Conservation (phyloP, 192 early-diverging fungal species). For the Funneliformis geosporum region DNA sequence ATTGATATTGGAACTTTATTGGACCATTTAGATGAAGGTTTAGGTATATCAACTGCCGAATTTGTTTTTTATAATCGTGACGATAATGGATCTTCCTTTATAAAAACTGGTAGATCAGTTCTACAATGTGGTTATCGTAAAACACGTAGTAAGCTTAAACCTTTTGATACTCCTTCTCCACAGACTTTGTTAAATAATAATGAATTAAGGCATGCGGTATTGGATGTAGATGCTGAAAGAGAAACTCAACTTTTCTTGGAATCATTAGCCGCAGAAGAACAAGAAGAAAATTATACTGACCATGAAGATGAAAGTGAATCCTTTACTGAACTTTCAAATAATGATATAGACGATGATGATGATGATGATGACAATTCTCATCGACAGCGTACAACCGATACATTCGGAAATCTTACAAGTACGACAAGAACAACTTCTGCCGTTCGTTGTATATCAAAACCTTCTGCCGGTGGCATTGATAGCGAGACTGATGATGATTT, state of each 20-base stretch:
- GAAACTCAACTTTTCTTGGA: background rate
- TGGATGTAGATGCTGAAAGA: background rate
- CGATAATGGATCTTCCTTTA: background rate
- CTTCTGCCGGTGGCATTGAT: background rate
- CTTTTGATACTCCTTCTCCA: no score
- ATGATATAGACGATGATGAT: background rate
- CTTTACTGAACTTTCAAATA: background rate
- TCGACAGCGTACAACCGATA: background rate
- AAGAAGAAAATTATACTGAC: background rate
- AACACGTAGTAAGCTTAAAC: background rate
- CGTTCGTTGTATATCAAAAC: background rate
- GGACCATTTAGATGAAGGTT: background rate
- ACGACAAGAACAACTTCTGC: background rate
- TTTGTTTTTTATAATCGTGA: background rate
- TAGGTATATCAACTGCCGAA: background rate
- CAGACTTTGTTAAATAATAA: no score
- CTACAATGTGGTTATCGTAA: background rate
- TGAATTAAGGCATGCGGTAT: background rate
- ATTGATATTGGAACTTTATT: background rate
- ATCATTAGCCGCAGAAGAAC: background rate
- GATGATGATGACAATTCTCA: background rate
- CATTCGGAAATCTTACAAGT: background rate
- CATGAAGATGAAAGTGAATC: background rate
- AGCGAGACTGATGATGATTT: background rate
- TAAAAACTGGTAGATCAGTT: background rate